Evolutionary conservation across 129 eudicot species (phyloP).

Genomic region (Tanacetum coccineum): DNA sequence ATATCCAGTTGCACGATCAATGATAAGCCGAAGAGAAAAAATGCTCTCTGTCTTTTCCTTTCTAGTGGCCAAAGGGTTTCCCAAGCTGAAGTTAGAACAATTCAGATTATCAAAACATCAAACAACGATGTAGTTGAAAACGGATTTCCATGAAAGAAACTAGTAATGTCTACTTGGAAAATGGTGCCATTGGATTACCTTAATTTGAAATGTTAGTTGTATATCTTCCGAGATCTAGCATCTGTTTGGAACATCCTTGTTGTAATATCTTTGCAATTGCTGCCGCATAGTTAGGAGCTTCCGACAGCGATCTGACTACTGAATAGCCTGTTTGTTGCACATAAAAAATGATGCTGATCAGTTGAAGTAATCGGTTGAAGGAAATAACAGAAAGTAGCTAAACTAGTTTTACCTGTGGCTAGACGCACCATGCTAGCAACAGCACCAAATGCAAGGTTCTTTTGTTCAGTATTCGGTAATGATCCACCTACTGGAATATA

Average conservation of each 20-base stretch:
- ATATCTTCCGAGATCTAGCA: constrained; percentile 33
- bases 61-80: constrained; percentile 95
- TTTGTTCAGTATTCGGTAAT: constrained; percentile 91
- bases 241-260: constrained; percentile 38
- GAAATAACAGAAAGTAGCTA: neutral
- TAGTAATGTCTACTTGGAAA: too few relatives aligned
- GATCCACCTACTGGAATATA: constrained; percentile 99
- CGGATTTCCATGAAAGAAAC: constrained; percentile 13
- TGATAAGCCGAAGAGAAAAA: constrained; percentile 91
- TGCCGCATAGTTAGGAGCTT: constrained; percentile 89
- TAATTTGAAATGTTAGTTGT: constrained; percentile 65
- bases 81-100: constrained; percentile 58
- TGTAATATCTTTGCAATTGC: constrained; percentile 72
- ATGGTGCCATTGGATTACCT: constrained; percentile 46
- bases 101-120: constrained; percentile 5
- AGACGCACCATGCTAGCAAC: constrained; percentile 99
- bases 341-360: constrained; percentile 1
- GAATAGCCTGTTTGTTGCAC: constrained; percentile 72
- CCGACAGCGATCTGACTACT: constrained; percentile 92
- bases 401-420: constrained; percentile 72
- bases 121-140: neutral
- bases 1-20: constrained; percentile 86
- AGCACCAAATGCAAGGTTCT: constrained; percentile 98
- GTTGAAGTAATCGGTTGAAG: neutral
- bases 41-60: constrained; percentile 94